Evolutionary conservation across 2,329 filamentous ascomycete genomes (phyloP), one percentile per base, ranked within the genome.

Genomic region (Fusarium euwallaceae): DNA sequence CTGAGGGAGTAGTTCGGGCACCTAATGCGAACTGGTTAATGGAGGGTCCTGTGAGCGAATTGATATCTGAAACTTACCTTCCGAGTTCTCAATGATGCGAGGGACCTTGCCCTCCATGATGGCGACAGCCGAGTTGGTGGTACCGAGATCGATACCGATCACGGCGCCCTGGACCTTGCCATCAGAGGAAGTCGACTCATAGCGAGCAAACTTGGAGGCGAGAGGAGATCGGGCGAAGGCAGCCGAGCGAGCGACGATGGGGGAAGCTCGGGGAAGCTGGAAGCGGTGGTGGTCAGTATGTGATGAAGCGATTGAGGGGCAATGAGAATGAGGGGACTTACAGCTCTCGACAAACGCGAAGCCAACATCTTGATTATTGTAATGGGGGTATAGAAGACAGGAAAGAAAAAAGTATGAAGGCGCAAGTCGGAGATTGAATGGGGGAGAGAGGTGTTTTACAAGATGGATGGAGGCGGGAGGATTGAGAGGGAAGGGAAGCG

Each of bases 111-210:
- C 97, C 90, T 98, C 96, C 95, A 98, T 98, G 77, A 98, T 89
- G 81, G 95, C 96, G 72, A 98, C 96, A 67, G 96, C 96, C 71
- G 96, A 98, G 91, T 98, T 98, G 81, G 96, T 98, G 83, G 96
- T 98, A 83, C 96, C 96, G 82, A 98, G 88, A 90, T 98, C 96
- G 84, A 98, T 98, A 92, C 97, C 97, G 82, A 98, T 98, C 85
- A 98, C 96, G 82, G 94, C 88, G 83, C 97, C 97, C 88, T 96
- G 94, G 72, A 98, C 94, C 91, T 98, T 98, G 61, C 83, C 80
- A 29, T 78, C 80, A 64, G 82, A 76, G 65, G 80, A 76, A 78
- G 94, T 93, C 45, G 92, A 93, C 85, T 93, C 93, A 87, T 93
- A 95, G 81, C 93, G 90, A 82, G 92, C 91, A 83, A 96, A 94